These are phyloP conservation scores for Austroboletus niveus DNA, from an alignment of 1,284 basidiomycete species.

Conservation along the genomic window DNA sequence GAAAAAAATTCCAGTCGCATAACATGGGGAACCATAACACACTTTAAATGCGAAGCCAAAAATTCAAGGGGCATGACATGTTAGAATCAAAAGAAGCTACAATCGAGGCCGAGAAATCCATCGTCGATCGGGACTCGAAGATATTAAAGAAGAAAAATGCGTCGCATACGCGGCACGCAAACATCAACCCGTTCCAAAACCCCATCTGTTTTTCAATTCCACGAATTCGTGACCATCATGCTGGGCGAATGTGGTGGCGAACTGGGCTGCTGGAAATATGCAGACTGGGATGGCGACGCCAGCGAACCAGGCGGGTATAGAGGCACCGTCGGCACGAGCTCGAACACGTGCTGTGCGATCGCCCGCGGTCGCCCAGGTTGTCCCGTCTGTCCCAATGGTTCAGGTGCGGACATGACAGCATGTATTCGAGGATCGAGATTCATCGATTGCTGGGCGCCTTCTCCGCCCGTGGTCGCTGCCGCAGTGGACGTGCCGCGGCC, in stretches of 20 bases:
- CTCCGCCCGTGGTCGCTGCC: constrained; percentile 28
- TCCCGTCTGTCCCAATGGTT: constrained; percentile 38
- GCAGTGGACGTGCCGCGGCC: constrained; percentile 57
- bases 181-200: not conserved
- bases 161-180: not conserved
- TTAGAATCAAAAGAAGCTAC: not conserved
- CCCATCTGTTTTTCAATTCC: constrained; percentile 16
- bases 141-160: not conserved
- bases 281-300: constrained; percentile 59
- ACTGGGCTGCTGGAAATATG: constrained; percentile 59
- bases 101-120: not conserved
- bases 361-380: constrained; percentile 41
- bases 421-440: constrained; percentile 73
- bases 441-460: constrained; percentile 40
- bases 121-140: not conserved
- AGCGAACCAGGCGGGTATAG: constrained; percentile 61
- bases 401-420: constrained; percentile 66
- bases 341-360: constrained; percentile 74
- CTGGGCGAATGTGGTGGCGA: constrained; percentile 63
- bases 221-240: constrained; percentile 21
- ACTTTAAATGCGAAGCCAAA: too few relatives aligned
- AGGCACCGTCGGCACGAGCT: constrained; percentile 75
- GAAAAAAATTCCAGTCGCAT: constrained; percentile 9
- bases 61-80: not conserved
- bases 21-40: not conserved